These are phyloP conservation scores for Ceriops tagal DNA, from an alignment of 345 rosid species.

Conservation along the genomic window DNA sequence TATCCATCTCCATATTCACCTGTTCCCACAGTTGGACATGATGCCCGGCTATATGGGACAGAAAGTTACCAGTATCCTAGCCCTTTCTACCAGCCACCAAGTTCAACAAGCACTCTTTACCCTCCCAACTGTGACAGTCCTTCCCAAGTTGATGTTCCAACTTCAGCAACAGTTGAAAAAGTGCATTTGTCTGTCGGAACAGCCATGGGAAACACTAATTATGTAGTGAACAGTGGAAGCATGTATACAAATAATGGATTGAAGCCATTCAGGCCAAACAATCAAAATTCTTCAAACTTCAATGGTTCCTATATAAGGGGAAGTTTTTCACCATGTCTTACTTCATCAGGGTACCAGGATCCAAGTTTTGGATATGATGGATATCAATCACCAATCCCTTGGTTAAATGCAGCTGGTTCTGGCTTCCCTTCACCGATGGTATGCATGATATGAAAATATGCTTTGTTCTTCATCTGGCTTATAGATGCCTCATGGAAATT, in stretches of 20 bases:
- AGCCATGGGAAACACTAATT: conserved; percentile 23
- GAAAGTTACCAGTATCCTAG: conserved; percentile 54
- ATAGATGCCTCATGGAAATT: background rate
- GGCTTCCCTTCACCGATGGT: conserved; percentile 28
- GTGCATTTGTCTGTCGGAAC: conserved; percentile 33
- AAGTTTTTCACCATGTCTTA: conserved; percentile 30
- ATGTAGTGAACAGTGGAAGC: conserved; percentile 27
- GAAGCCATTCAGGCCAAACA: conserved; percentile 38
- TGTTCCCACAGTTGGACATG: conserved; percentile 29
- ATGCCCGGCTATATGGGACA: conserved; percentile 36
- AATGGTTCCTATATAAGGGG: conserved; percentile 41
- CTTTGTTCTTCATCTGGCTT: background rate
- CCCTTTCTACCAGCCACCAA: conserved; percentile 38
- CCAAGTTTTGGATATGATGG: conserved; percentile 47
- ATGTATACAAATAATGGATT: conserved; percentile 35
- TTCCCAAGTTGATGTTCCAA: conserved; percentile 25
- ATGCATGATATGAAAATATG: background rate
- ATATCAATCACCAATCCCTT: conserved; percentile 30
- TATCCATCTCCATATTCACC: conserved; percentile 36
- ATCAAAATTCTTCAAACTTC: conserved; percentile 35
- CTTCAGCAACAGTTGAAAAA: conserved; percentile 24
- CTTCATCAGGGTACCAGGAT: conserved; percentile 40
- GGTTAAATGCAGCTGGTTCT: conserved; percentile 28
- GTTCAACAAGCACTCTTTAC: conserved; percentile 10
- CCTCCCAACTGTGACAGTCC: conserved; percentile 14